Evolutionary conservation across 2,329 filamentous ascomycete species (phyloP).

Genomic region (Pseudogymnoascus verrucosus): DNA sequence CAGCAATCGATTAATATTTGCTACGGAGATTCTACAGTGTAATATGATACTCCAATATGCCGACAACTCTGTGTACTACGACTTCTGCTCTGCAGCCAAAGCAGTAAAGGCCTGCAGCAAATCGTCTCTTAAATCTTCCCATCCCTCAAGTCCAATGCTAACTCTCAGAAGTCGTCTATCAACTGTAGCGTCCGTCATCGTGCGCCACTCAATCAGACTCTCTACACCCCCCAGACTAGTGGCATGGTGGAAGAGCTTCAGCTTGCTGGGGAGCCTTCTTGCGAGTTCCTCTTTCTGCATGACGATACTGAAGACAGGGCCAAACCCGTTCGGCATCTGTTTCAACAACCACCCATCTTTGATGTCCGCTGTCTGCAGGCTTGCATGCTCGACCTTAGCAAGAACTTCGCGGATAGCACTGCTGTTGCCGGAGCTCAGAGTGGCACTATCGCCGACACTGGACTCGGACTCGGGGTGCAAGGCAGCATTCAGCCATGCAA

Average conservation of each 20-base stretch:
- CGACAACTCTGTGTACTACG: background rate
- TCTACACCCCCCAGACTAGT: constrained; percentile 92
- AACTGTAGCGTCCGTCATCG: constrained; percentile 71
- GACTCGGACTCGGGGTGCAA: constrained; percentile 17
- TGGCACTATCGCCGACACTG: constrained; percentile 7
- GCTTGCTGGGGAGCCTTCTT: constrained; percentile 63
- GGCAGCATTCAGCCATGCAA: constrained; percentile 55
- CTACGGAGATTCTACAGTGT: background rate
- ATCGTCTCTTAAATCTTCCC: constrained; percentile 76
- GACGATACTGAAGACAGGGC: constrained; percentile 75
- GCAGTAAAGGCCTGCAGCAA: constrained; percentile 55
- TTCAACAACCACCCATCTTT: constrained; percentile 62
- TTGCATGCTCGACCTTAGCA: constrained; percentile 63
- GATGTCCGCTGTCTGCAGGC: constrained; percentile 58
- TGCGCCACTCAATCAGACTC: constrained; percentile 92
- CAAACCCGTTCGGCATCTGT: constrained; percentile 90
- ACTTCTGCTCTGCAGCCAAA: constrained; percentile 13
- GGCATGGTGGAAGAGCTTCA: constrained; percentile 84
- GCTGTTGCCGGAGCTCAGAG: constrained; percentile 28
- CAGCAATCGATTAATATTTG: background rate
- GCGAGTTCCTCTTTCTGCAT: constrained; percentile 56
- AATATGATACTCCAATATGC: background rate
- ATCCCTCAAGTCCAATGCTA: constrained; percentile 79
- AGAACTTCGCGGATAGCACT: constrained; percentile 47
- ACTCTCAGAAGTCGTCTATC: constrained; percentile 68